Evolutionary conservation across 768 basidiomycete genomes (phyloP), one percentile per base, ranked within the genome.

Genomic region (Termitomyces sp.): DNA sequence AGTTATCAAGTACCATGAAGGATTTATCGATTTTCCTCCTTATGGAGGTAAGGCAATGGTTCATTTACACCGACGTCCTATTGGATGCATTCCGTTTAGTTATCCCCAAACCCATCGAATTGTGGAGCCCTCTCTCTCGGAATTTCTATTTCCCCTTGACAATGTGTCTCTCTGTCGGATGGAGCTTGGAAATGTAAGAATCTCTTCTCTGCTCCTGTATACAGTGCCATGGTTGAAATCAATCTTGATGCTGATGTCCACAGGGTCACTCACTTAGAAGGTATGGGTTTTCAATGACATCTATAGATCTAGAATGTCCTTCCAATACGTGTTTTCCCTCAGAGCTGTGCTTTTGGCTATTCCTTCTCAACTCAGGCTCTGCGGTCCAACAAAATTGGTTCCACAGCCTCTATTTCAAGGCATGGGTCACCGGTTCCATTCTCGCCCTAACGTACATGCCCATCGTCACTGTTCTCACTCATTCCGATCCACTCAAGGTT

Each of bases 311-410:
- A 20, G 10, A 26, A 33, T 49, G 50, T 46, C 1, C 0, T 8
- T 20, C 43, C 43, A 43, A 3, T 32, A 55, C 14, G 50, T 50
- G 35, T 13, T 10, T 35, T 10, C 59, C 1, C 35, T 5, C 57
- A 91, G 91, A 93, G 65, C 77, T 93, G 0, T 93, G 89, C 66
- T 94, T 94, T 69, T 93, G 91, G 91, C 73, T 93, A 7, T 94
- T 91, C 74, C 81, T 94, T 40, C 75, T 93, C 50, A 88, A 88
- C 57, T 76, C 87, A 5, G 75, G 81, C n/a, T 77, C 85, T 0
- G 32, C 7, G 7, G 70, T 71, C 1, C 82, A 86, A 60, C 85
- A 82, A 66, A 81, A 89, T 64, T 94, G 91, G 91, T 93, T 93
- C 75, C 73, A 75, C n/a, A 90, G 84, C 65, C 62, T 74, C 23